Conservation (phyloP, 179 eudicot species). For the Beta corolliflora region DNA sequence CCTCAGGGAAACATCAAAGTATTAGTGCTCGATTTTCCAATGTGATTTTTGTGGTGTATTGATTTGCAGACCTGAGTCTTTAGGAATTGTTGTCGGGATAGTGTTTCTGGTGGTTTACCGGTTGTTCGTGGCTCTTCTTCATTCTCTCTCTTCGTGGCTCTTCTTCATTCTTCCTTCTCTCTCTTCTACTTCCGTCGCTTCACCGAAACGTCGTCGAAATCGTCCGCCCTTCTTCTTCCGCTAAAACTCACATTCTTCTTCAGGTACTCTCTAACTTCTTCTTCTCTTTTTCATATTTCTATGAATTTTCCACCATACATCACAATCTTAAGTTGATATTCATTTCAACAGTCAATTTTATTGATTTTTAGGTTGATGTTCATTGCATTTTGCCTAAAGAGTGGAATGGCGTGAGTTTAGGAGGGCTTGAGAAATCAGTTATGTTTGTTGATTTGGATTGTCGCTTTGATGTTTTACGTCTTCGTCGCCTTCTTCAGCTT, state of each 20-base stretch:
- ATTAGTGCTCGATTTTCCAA: no score
- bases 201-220: slow-evolving; percentile 86
- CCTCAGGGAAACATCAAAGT: slow-evolving; percentile 74
- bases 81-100: slow-evolving; percentile 85
- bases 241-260: slow-evolving; percentile 72
- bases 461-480: slow-evolving; percentile 68
- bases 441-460: slow-evolving; percentile 87
- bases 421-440: slow-evolving; percentile 69
- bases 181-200: slow-evolving; percentile 58
- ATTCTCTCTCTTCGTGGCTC: no score
- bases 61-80: slow-evolving; percentile 82
- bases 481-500: slow-evolving; percentile 51
- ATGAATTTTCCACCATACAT: not conserved
- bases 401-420: slow-evolving; percentile 76
- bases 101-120: slow-evolving; percentile 64
- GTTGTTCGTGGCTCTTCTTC: no score
- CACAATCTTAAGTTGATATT: no score
- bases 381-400: slow-evolving; percentile 79
- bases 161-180: slow-evolving; percentile 54
- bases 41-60: slow-evolving; percentile 8
- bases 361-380: slow-evolving; percentile 56
- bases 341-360: not conserved
- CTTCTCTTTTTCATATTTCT: not conserved
- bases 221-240: slow-evolving; percentile 77
- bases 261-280: slow-evolving; percentile 42